Evolutionary conservation across 768 basidiomycete genomes (phyloP).

Genomic region (Ramaria rubella): DNA sequence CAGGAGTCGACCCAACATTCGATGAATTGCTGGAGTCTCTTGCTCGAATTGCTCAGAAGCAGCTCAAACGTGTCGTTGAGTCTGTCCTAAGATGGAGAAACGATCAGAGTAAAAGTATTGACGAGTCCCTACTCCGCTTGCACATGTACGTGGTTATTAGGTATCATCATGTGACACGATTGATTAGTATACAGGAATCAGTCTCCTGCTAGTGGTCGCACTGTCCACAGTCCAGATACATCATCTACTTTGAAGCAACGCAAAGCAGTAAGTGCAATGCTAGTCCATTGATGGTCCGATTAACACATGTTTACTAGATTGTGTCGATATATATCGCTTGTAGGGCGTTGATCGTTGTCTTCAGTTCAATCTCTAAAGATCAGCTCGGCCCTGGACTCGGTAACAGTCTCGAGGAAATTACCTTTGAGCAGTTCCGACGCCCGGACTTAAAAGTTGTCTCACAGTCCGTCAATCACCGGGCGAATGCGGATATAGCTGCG

Average conservation of each 20-base stretch:
- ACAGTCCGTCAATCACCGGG: slow-evolving; percentile 67
- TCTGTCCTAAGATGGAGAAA: slow-evolving; percentile 84
- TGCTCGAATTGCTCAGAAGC: slow-evolving; percentile 78
- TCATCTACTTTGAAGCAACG: slow-evolving; percentile 56
- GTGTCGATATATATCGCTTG: slow-evolving; percentile 89
- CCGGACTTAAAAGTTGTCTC: slow-evolving; percentile 62
- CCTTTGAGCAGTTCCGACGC: slow-evolving; percentile 76
- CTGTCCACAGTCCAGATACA: slow-evolving; percentile 32
- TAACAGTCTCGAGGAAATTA: slow-evolving; percentile 77
- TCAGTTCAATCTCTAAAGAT: slow-evolving; percentile 67
- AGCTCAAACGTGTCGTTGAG: slow-evolving; percentile 78
- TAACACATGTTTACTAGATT: slow-evolving; percentile 27
- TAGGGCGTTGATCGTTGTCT: slow-evolving; percentile 71
- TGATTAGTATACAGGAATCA: not conserved
- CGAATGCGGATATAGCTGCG: slow-evolving; percentile 78
- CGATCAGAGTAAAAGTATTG: slow-evolving; percentile 59
- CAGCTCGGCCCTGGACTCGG: slow-evolving; percentile 73
- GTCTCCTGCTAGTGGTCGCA: slow-evolving; percentile 5
- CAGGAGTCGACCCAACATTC: slow-evolving; percentile 67
- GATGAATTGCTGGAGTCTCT: slow-evolving; percentile 82
- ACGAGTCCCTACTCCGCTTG: slow-evolving; percentile 41
- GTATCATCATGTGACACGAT: not conserved
- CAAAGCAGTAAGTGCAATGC: slow-evolving; percentile 35
- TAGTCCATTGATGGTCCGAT: slow-evolving; percentile 7
- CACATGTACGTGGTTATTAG: slow-evolving; percentile 27